Base-by-base conservation (phyloP, 148 eudicot genomes). In the Diospyros lotus region DNA sequence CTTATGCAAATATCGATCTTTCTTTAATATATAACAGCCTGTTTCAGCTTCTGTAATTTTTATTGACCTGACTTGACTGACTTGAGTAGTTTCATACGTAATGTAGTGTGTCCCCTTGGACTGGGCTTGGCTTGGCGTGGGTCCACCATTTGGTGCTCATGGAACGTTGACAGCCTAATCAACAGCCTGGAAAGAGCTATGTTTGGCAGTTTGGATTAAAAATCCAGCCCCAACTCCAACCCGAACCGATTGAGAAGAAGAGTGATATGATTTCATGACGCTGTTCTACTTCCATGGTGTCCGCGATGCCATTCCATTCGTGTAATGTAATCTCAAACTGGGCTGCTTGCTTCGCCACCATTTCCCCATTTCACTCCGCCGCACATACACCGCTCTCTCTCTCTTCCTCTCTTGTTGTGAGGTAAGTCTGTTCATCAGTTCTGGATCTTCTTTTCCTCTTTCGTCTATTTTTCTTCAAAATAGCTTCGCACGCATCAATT, bases 111-210 rank as follows among this genome's bases (percentile, higher is more conserved):
- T 0, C 28, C 28, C 28, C 28, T 28, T 28, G 28, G 28, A 28
- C 28, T 28, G 28, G 28, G 28, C 28, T 28, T 28, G 28, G 28
- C 0, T 62, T 71, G 18, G 64, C 67, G 86, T 87, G 82, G 93
- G 87, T 56, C 88, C 93, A 69, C 14, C 64, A 17, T 72, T 58
- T 54, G 76, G 59, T 64, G 41, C 70, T 73, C 75, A 28, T 28
- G 74, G 82, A 58, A 78, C 75, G 72, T 6, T 82, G 87, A 86
- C 90, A 91, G 90, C 82, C 87, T 89, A 81, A 85, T 84, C 80
- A 84, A 90, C 94, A 92, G 97, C 94, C 97, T 92, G 97, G 82
- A 90, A 90, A 92, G 93, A 80, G 86, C 80, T 90, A 82, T 28
- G 28, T 28, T 66, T 81, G 80, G 78, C 28, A 72, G 77, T 73